Conservation (phyloP, 2,329 filamentous ascomycete species). For the Monosporascus sp. region DNA sequence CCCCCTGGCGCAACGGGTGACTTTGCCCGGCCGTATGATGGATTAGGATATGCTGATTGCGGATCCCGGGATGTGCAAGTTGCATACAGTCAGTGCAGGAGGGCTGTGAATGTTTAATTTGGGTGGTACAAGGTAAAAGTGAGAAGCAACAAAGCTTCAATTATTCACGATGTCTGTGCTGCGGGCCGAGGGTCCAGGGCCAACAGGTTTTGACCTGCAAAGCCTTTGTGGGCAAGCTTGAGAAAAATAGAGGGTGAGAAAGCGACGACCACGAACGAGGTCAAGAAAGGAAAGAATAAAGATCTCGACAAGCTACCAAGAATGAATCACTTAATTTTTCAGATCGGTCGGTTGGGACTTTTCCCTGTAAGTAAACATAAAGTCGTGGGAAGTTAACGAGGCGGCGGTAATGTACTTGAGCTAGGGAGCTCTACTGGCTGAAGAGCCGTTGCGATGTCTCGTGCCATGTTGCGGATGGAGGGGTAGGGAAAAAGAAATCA, state of each 20-base stretch:
- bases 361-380: background rate
- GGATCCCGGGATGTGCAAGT: background rate
- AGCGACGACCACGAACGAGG: too few species aligned
- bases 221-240: background rate
- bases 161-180: background rate
- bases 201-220: background rate
- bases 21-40: background rate
- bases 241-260: too few species aligned
- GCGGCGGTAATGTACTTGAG: background rate
- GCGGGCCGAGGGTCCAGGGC: background rate
- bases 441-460: constrained; percentile 1
- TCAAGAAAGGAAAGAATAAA: too few species aligned
- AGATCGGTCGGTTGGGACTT: background rate
- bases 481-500: background rate
- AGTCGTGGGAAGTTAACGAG: background rate
- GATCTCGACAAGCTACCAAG: too few species aligned
- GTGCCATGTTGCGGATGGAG: constrained; percentile 2
- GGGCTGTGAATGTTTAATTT: background rate
- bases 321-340: too few species aligned
- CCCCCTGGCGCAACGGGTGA: background rate
- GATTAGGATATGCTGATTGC: background rate
- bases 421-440: background rate
- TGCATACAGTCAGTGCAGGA: background rate
- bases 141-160: background rate
- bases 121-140: background rate